Evolutionary conservation across 139 green algal species (phyloP).

Genomic region (Chlorella ohadii): DNA sequence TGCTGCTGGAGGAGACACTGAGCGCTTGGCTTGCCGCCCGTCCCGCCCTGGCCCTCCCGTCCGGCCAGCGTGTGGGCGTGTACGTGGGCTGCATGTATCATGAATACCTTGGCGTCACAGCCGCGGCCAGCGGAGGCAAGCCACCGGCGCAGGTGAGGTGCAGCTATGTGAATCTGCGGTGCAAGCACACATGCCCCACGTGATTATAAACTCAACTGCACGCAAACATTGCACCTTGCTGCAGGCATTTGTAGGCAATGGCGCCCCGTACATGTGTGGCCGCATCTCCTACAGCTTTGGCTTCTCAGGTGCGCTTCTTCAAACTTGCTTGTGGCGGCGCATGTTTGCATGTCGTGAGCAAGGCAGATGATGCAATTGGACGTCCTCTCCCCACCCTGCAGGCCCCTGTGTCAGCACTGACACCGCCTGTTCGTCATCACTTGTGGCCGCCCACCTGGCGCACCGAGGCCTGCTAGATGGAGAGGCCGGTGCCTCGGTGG

Average conservation of each 20-base stretch:
- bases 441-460: constrained; percentile 58
- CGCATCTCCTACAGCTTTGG: constrained; percentile 67
- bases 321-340: too few relatives aligned
- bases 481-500: constrained; percentile 16
- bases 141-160: constrained; percentile 11
- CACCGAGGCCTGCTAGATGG: constrained; percentile 25
- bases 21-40: constrained; percentile 3
- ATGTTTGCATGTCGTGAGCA: too few relatives aligned
- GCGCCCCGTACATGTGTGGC: constrained; percentile 51
- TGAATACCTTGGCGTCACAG: constrained; percentile 46
- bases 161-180: too few relatives aligned
- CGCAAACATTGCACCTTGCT: too few relatives aligned
- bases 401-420: constrained; percentile 61
- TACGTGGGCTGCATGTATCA: constrained; percentile 67
- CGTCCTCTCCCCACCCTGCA: background rate
- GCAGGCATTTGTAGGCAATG: constrained; percentile 47
- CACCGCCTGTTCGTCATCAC: constrained; percentile 67
- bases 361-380: background rate
- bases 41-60: background rate
- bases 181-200: too few relatives aligned
- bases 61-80: constrained; percentile 31
- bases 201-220: too few relatives aligned
- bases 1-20: constrained; percentile 56
- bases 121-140: background rate
- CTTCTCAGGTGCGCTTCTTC: constrained; percentile 44